Conservation (phyloP, 805 yeast species). For the Hanseniaspora lachancei region DNA sequence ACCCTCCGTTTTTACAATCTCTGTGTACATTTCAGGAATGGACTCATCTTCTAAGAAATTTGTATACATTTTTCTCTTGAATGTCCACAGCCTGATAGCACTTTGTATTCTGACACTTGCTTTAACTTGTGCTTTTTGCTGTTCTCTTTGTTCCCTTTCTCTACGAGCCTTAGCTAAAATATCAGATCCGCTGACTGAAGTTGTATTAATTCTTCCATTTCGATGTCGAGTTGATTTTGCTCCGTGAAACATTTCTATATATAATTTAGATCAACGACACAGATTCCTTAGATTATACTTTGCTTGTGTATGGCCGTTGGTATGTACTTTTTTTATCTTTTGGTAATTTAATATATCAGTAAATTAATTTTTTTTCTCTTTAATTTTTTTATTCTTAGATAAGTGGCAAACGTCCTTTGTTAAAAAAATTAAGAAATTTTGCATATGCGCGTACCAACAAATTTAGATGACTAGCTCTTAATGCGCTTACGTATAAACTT, state of each 20-base stretch:
- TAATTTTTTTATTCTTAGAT: too few species aligned
- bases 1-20: not conserved
- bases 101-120: not conserved
- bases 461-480: too few species aligned
- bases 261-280: not conserved
- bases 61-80: not conserved
- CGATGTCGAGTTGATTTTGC: not conserved
- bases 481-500: too few species aligned
- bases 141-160: constrained; percentile 6
- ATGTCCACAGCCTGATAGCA: not conserved
- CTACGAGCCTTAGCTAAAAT: not conserved
- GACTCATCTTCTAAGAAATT: not conserved
- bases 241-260: not conserved
- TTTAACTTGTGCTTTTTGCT: not conserved
- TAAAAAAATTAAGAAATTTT: too few species aligned
- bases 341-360: too few species aligned
- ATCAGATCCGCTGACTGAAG: not conserved
- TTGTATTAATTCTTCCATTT: not conserved
- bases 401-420: too few species aligned
- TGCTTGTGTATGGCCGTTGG: too few species aligned
- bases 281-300: too few species aligned
- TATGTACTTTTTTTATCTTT: too few species aligned
- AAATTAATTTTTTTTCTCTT: too few species aligned
- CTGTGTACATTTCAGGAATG: not conserved
- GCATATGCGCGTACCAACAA: too few species aligned